Base-by-base conservation (phyloP, 2,329 filamentous ascomycete genomes). In the Juglanconis oblonga region DNA sequence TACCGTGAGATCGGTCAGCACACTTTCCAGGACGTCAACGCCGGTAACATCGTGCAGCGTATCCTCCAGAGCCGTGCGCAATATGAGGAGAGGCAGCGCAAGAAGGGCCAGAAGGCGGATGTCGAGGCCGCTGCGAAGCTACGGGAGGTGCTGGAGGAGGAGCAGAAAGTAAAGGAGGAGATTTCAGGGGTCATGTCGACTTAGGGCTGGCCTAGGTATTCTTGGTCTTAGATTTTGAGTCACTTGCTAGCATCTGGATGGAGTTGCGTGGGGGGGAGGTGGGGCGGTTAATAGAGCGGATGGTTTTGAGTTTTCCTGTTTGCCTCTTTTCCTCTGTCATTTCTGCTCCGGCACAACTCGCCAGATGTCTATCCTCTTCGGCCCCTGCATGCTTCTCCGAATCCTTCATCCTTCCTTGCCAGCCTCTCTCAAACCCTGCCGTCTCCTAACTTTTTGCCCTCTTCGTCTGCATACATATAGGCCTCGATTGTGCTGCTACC, bases 51-150 rank as follows among this genome's bases (percentile, higher is more conserved):
- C 67, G 93, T 99, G 52, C 85, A 89, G 66, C 82, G 95, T 36
- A 99, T 99, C 71, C 81, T 98, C 80, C 90, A 87, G 74, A 93
- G 91, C 69, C 83, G 93, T 38, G 88, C 89, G 61, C 83, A 91
- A 71, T 99, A 97, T 73, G 94, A 98, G 77, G 95, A 92, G 68
- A 82, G 95, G 62, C 95, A 99, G 79, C 82, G 90, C 55, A 87
- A 89, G 67, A 99, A 99, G 79, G 90, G 93, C 10, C 84, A 92
- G 66, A 99, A 99, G 78, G 88, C 88, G 0, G 82, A 87, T 52
- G 84, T 86, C 0, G 95, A 98, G 74, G 85, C 83, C 29, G 83
- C 85, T 11, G 83, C 86, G 47, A 80, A 82, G 61, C 74, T 83
- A 66, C 78, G 86, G 62, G 88, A 92, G 75, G 71, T 80, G 31